Percentiles rank a stretch among this genome's conserved stretches.
Evolutionary conservation across 164 flowering plant species (phyloP).

Genomic region (Vitis vinifera): ASM3070453v1 NC_081809.1:3300001-3300500

Average conservation of each 20-base stretch:
- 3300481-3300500: not conserved
- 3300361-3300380: constrained; percentile 60
- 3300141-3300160: not conserved
- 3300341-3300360: constrained; percentile 83
- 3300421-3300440: not conserved
- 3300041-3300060: no score
- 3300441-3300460: not conserved
- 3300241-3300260: constrained; percentile 95
- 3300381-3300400: not conserved
- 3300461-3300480: not conserved
- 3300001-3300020: no score
- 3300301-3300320: constrained; percentile 83
- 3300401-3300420: not conserved
- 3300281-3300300: constrained; percentile 94
- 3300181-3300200: no score
- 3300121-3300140: no score
- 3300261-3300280: constrained; percentile 98
- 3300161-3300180: not conserved
- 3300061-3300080: no score
- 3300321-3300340: constrained; percentile 65
- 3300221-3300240: constrained; percentile 97
- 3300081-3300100: no score
- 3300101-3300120: no score
- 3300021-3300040: no score
- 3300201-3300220: constrained; percentile 51